Base-by-base conservation (phyloP, 2,329 filamentous ascomycete genomes). In the Oidium heveae region DNA sequence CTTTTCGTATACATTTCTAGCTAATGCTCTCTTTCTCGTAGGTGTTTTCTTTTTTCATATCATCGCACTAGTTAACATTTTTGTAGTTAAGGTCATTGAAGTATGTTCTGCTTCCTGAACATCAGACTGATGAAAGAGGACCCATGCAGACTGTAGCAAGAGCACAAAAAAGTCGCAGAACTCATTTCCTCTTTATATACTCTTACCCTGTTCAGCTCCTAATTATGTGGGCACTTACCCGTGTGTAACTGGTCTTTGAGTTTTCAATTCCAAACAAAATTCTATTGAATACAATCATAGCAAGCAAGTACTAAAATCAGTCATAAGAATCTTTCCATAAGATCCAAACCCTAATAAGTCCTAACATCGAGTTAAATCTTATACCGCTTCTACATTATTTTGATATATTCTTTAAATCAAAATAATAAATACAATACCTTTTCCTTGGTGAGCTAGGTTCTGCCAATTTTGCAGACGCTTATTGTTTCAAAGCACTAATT, bases 21-120 rank as follows among this genome's bases (percentile, higher is more conserved):
- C 91, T 16, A 96, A 96, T 68, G 89, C 89, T 0, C 84, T 98
- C 61, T 98, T 98, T 67, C 65, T 98, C 70, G 87, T 94, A 73
- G 66, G 80, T 20, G 22, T 7, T 70, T 44, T 44, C 18, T 22
- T 22, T 12, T n/a, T n/a, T 44, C 3, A 44, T 10, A 18, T 10
- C 15, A 6, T 13, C 12, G 2, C 18, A 18, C 41, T 43, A 24
- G 39, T 61, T 62, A 56, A 59, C 55, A 28, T 5, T 16, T 37
- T 9, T 39, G 13, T 57, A 94, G 86, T 82, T 98, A 66, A 84
- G 91, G 56, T 96, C 89, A 16, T 70, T 98, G 58, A 88, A 94
- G 71, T 98, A 98, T 63, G 91, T 98, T 28, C 75, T 98, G 15
- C 76, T 98, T 5, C 91, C 91, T 0, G 87, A 95, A 65, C 86